Evolutionary conservation across 192 early-diverging fungal species (phyloP), one percentile per base, ranked within the genome.

Genomic region (Backusella luteola): DNA sequence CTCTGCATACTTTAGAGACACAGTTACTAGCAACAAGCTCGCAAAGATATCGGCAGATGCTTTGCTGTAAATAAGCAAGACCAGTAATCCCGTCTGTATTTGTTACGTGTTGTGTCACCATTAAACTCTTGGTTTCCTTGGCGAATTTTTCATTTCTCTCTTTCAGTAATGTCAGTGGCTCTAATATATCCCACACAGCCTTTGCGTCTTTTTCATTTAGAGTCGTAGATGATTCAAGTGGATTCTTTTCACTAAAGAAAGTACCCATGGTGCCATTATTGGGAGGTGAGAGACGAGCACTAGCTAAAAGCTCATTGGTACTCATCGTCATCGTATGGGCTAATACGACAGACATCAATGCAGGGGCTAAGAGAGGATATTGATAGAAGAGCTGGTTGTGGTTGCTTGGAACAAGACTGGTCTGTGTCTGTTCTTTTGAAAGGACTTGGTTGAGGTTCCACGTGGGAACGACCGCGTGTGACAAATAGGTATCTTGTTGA

Each of bases 301-400:
- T 74, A 23, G 52, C 53, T 41, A 74, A 23, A 17, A 78, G 38
- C 8, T 78, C 72, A 35, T 56, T 34, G 19, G 77, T 74, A 17
- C 59, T 74, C 76, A 81, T 74, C 19, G 35, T 66, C 72, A 81
- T 71, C 0, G 80, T 74, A 71, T 81, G 80, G 11, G 38, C 44
- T 44, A 81, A 38, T 4, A 81, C 73, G 36, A 81, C 77, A n/a
- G 80, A 81, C 76, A 81, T 77, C 29, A 81, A 71, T 4, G 80
- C 75, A 34, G 76, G 80, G 17, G 67, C 76, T 35, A 81, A 56
- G 3, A 81, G 41, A 26, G 80, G 80, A n/a, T 77, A 81, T 26
- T 63, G 72, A 0, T 71, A 56, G 44, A 81, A 77, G 0, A 77
- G 35, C 34, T 42, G 35, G n/a, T 34, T 49, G 59, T 59, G 29